Conservation (phyloP, 2,329 filamentous ascomycete genomes). For the Fusarium sp. region DNA sequence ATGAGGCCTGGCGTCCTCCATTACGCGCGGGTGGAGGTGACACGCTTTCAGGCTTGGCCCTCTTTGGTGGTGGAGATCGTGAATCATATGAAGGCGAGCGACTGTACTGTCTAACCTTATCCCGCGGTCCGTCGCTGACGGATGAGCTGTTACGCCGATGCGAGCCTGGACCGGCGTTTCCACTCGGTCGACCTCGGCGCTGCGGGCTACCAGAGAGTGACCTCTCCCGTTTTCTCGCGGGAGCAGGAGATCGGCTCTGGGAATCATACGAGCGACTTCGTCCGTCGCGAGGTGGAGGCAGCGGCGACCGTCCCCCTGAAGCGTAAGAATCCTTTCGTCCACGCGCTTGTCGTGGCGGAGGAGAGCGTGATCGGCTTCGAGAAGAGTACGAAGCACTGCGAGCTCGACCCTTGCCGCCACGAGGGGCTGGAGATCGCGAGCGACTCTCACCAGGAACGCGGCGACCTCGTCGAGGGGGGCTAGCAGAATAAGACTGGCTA, state of each 20-base stretch:
- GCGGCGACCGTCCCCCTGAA: conserved; percentile 44
- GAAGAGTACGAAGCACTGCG: conserved; percentile 53
- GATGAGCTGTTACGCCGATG: conserved; percentile 55
- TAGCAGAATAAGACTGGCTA: conserved; percentile 51
- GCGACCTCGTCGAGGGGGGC: conserved; percentile 49
- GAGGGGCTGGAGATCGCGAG: conserved; percentile 52
- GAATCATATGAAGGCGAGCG: conserved; percentile 55
- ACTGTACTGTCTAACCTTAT: conserved; percentile 43
- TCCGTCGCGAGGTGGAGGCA: conserved; percentile 37
- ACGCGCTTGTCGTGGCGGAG: conserved; percentile 43
- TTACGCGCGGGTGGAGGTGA: conserved; percentile 43
- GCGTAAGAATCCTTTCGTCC: conserved; percentile 41
- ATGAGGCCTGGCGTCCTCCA: conserved; percentile 43
- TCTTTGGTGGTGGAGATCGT: conserved; percentile 48
- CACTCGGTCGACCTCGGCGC: conserved; percentile 43
- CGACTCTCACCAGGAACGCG: conserved; percentile 47
- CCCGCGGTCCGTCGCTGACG: conserved; percentile 49
- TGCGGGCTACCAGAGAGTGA: conserved; percentile 43
- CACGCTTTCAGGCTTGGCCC: conserved; percentile 36
- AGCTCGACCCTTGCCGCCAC: conserved; percentile 46
- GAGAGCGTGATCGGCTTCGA: conserved; percentile 52
- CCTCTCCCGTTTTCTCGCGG: conserved; percentile 41
- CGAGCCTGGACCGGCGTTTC: conserved; percentile 34
- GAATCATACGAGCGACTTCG: conserved; percentile 46
- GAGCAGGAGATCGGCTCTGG: conserved; percentile 43